A percentile compares a stretch with the other conserved stretches of the same genome.
Conservation (phyloP, 192 early-diverging fungal genomes). For the Spizellomyces sp. region DNA sequence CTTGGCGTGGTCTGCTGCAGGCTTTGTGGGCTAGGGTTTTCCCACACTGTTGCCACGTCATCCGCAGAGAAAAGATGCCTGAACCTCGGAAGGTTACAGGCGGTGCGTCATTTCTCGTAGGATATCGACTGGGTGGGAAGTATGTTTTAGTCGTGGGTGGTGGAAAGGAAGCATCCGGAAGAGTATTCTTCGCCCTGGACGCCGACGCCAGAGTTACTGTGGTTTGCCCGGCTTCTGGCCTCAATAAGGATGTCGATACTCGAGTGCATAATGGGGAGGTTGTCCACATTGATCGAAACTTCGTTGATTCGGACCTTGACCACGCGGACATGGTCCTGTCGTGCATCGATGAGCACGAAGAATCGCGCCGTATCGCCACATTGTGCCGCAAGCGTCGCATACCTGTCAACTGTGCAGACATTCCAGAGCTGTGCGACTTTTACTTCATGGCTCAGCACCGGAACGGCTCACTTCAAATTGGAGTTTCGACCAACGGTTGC, state of each 20-base stretch:
- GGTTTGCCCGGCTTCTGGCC: constrained; percentile 61
- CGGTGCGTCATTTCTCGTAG: constrained; percentile 63
- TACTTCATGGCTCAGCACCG: constrained; percentile 85
- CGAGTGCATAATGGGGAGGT: constrained; percentile 64
- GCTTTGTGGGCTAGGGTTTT: too few relatives aligned
- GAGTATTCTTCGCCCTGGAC: constrained; percentile 79
- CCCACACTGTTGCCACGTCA: too few relatives aligned
- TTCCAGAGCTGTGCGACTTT: constrained; percentile 89
- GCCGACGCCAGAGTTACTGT: constrained; percentile 79
- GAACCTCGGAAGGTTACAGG: constrained; percentile 23
- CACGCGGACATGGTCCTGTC: constrained; percentile 40
- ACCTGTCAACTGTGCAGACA: constrained; percentile 91
- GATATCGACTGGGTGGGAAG: constrained; percentile 73
- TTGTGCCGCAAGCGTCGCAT: constrained; percentile 68
- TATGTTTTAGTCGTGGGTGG: constrained; percentile 91
- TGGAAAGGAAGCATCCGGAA: constrained; percentile 78
- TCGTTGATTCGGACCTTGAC: constrained; percentile 51
- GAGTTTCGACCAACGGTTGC: constrained; percentile 85
- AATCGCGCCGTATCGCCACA: constrained; percentile 59
- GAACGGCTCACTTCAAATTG: constrained; percentile 55
- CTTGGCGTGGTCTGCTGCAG: too few relatives aligned
- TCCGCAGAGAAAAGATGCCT: too few relatives aligned
- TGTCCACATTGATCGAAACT: constrained; percentile 45
- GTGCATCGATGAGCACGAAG: constrained; percentile 70
- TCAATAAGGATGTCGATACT: constrained; percentile 67